A percentile compares a stretch with the other conserved stretches of the same genome.
Conservation (phyloP, 768 basidiomycete species). For the Russula virescens region DNA sequence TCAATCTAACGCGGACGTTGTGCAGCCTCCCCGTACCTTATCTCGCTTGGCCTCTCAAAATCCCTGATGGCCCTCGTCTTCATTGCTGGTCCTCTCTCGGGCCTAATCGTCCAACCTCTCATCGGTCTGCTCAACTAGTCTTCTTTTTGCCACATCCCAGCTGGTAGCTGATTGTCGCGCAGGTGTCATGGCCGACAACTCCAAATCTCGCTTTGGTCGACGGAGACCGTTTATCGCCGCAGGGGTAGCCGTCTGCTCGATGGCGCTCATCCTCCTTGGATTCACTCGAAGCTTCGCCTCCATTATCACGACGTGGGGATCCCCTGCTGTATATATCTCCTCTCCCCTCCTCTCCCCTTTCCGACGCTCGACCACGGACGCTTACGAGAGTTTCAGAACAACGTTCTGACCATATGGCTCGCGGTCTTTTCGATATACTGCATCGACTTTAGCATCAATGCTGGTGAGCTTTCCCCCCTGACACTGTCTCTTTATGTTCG, state of each 20-base stretch:
- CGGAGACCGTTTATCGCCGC: slow-evolving; percentile 80
- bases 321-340: slow-evolving; percentile 31
- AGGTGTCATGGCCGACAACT: slow-evolving; percentile 76
- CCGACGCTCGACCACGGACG: background rate
- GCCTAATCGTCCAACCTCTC: slow-evolving; percentile 85
- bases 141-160: background rate
- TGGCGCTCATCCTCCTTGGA: slow-evolving; percentile 76
- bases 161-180: background rate
- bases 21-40: slow-evolving; percentile 77
- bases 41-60: slow-evolving; percentile 83
- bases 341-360: background rate
- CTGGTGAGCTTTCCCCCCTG: slow-evolving; percentile 34
- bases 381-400: slow-evolving; percentile 43
- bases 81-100: slow-evolving; percentile 85
- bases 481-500: slow-evolving; percentile 6
- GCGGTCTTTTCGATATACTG: slow-evolving; percentile 68
- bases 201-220: slow-evolving; percentile 76
- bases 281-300: slow-evolving; percentile 68
- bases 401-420: slow-evolving; percentile 63
- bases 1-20: background rate
- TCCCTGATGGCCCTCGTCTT: slow-evolving; percentile 87
- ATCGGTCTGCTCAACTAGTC: slow-evolving; percentile 48
- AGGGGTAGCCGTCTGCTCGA: slow-evolving; percentile 58
- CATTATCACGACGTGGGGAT: slow-evolving; percentile 35
- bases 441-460: slow-evolving; percentile 62